Evolutionary conservation across 129 eudicot genomes (phyloP).

Genomic region (Gnaphalium uliginosum): DNA sequence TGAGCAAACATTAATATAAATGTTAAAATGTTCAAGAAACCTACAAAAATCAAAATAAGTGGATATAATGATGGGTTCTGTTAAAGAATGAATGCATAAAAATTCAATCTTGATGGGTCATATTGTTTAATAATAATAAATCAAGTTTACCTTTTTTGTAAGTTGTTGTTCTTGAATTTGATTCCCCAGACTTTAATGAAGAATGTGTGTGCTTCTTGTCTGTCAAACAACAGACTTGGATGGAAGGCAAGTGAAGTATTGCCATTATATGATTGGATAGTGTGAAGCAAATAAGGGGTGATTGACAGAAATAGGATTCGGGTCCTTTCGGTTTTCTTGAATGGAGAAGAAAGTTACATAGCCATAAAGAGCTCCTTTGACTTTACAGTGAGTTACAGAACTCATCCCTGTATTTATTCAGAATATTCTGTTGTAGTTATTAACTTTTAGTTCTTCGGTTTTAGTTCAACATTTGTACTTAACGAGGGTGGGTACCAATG

Average conservation of each 20-base stretch:
- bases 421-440: not conserved
- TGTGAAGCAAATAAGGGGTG: not conserved
- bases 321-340: conserved; percentile 12
- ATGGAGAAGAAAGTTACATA: not conserved
- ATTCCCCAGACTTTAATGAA: conserved; percentile 25
- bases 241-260: conserved; percentile 30
- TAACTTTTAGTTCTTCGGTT: no score
- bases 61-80: conserved; percentile 8
- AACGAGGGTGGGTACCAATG: no score
- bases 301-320: conserved; percentile 10
- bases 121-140: not conserved
- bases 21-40: conserved; percentile 1
- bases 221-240: conserved; percentile 24
- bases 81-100: not conserved
- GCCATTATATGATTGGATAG: conserved; percentile 1
- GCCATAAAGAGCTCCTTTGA: not conserved
- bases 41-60: not conserved
- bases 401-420: not conserved
- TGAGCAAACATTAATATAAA: not conserved
- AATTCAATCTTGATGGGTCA: conserved; percentile 15
- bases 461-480: no score
- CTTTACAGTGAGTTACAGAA: not conserved
- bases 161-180: conserved; percentile 32
- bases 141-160: conserved; percentile 28
- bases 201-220: conserved; percentile 28